Base-by-base conservation (phyloP, 1,284 basidiomycete genomes). In the Ceratobasidium theobromae region DNA sequence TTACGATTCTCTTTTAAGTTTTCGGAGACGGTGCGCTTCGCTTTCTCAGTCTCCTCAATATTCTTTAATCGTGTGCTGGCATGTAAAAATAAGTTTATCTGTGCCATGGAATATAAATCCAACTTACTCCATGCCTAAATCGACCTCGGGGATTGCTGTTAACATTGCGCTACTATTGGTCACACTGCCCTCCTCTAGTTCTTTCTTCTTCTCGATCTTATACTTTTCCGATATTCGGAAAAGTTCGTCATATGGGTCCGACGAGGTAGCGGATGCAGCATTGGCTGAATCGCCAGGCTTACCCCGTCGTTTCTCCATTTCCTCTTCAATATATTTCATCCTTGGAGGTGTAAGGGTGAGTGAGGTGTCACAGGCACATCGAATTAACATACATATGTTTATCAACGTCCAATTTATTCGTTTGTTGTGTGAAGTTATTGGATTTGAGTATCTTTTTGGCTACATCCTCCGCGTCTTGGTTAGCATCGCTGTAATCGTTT, bases 311-410 rank as follows among this genome's bases (percentile, higher is more conserved):
- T 92, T 84, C 73, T 84, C 87, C 73, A 99, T 82, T 75, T 98
- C 97, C 72, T 90, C 86, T 74, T 98, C 96, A 66, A 98, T 98
- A 73, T 96, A 98, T 1, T 88, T 91, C 91, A 98, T 95, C 95
- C 95, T 97, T n/a, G n/a, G n/a, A n/a, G n/a, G 72, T 27, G 6
- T n/a, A 6, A 49, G 27, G 14, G 25, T 54, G 38, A 64, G 32
- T 58, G 28, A 4, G 4, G 9, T 6, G 45, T 1, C 11, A 2
- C 6, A 16, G 2, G 48, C 35, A 30, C 43, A 18, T 5, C 12
- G 3, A 14, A 43, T 40, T 32, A 27, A 75, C 89, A 68, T 67
- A 95, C 95, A 98, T 98, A 74, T 98, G 96, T 74, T 97, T 98
- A 78, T 99, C 95, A 4, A 98, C 94, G 73, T 98, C 95, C 11